A percentile compares a stretch with the other conserved stretches of the same genome.
Conservation (phyloP, 23 red algal species). For the Cyanidiococcus yangmingshanensis region DNA sequence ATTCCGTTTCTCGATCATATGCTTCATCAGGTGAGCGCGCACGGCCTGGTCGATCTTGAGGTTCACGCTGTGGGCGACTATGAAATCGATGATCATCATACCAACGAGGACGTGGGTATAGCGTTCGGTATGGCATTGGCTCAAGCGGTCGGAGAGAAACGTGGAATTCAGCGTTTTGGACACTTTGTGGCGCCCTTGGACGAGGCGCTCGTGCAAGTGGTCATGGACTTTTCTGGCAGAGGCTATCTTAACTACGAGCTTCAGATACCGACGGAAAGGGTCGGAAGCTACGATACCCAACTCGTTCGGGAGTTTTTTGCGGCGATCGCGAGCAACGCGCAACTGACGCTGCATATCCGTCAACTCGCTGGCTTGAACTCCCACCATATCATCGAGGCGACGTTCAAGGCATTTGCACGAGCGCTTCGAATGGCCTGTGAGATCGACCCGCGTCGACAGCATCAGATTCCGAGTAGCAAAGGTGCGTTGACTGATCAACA, state of each 20-base stretch:
- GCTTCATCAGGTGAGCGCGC: conserved; percentile 75
- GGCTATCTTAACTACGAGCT: conserved; percentile 43
- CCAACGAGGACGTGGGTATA: conserved; percentile 96
- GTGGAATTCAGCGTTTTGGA: conserved; percentile 82
- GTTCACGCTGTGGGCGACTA: conserved; percentile 72
- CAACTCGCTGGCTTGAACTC: conserved; percentile 84
- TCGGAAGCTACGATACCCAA: conserved; percentile 92
- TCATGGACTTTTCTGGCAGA: conserved; percentile 87
- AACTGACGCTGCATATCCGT: conserved; percentile 86
- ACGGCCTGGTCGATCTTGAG: conserved; percentile 81
- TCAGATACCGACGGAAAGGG: conserved; percentile 62
- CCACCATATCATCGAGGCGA: conserved; percentile 96
- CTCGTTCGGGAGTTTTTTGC: conserved; percentile 89
- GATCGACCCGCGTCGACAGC: conserved; percentile 46
- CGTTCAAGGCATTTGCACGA: conserved; percentile 95
- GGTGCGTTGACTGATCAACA: conserved; percentile 64
- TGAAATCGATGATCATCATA: conserved; percentile 98
- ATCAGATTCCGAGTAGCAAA: conserved; percentile 71
- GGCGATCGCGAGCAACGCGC: conserved; percentile 63
- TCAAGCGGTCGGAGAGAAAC: conserved; percentile 69
- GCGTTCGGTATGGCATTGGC: conserved; percentile 77
- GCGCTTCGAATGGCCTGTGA: conserved; percentile 88
- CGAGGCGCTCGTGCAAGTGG: conserved; percentile 88
- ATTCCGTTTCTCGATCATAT: conserved; percentile 99
- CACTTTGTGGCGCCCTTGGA: conserved; percentile 90